These are phyloP conservation scores for Pulveroboletus sp. DNA, from an alignment of 768 basidiomycete species.

Conservation along the genomic window DNA sequence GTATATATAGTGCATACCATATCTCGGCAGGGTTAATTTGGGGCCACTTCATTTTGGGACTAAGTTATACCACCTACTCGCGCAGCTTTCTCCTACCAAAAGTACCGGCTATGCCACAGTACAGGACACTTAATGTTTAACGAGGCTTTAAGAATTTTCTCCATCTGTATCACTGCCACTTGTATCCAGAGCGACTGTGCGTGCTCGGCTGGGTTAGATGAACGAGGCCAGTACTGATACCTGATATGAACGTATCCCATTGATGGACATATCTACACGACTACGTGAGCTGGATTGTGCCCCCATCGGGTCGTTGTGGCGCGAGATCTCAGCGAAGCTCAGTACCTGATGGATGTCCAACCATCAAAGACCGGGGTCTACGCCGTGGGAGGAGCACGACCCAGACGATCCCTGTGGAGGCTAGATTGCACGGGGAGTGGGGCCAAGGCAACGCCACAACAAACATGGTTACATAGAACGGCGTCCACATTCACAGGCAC, in stretches of 20 bases:
- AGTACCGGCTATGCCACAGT: slow-evolving; percentile 20
- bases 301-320: slow-evolving; percentile 8
- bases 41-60: slow-evolving; percentile 13
- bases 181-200: slow-evolving; percentile 8
- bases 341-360: slow-evolving; percentile 7
- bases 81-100: slow-evolving; percentile 13
- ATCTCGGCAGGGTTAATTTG: slow-evolving; percentile 23
- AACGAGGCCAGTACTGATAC: slow-evolving; percentile 2
- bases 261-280: background rate
- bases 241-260: slow-evolving; percentile 5
- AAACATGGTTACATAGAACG: slow-evolving; percentile 2
- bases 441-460: background rate
- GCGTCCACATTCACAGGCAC: background rate
- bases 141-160: slow-evolving; percentile 8
- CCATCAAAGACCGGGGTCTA: slow-evolving; percentile 1
- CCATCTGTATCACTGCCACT: slow-evolving; percentile 11
- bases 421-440: slow-evolving; percentile 19
- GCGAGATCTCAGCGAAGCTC: slow-evolving; percentile 24
- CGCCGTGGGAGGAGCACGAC: slow-evolving; percentile 11
- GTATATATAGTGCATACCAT: slow-evolving; percentile 18
- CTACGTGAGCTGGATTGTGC: background rate
- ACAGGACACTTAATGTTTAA: slow-evolving; percentile 11
- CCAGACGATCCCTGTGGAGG: slow-evolving; percentile 1
- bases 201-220: slow-evolving; percentile 7
- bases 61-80: slow-evolving; percentile 27